Conservation (phyloP, 768 basidiomycete species). For the Strobilomyces echinocephalus region DNA sequence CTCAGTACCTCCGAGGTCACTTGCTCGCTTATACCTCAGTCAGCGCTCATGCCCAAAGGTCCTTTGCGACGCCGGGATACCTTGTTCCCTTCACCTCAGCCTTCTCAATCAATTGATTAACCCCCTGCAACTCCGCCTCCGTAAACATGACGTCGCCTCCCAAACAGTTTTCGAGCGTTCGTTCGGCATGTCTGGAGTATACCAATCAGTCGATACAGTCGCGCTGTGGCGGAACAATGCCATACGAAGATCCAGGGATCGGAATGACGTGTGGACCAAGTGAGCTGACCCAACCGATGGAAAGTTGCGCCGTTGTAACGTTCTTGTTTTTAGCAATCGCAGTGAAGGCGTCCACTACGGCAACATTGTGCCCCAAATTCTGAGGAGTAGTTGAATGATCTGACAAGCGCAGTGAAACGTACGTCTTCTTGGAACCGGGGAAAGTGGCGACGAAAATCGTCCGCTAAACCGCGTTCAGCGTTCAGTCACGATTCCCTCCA, state of each 20-base stretch:
- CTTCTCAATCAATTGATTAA: slow-evolving; percentile 34
- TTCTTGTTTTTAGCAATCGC: slow-evolving; percentile 40
- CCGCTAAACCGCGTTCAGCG: slow-evolving; percentile 27
- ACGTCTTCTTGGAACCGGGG: slow-evolving; percentile 44
- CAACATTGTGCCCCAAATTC: slow-evolving; percentile 39
- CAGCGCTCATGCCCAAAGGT: slow-evolving; percentile 32
- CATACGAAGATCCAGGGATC: slow-evolving; percentile 45
- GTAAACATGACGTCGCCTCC: slow-evolving; percentile 41
- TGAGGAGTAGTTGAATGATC: slow-evolving; percentile 11
- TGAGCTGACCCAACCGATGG: slow-evolving; percentile 40
- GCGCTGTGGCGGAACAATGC: not conserved
- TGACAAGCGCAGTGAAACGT: slow-evolving; percentile 6
- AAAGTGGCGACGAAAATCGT: slow-evolving; percentile 33
- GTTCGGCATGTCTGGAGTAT: slow-evolving; percentile 26
- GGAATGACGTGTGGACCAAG: slow-evolving; percentile 44
- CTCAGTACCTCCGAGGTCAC: not conserved
- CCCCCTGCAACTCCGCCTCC: slow-evolving; percentile 36
- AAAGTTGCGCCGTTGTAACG: slow-evolving; percentile 39
- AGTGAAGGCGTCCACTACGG: slow-evolving; percentile 39
- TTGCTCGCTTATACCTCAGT: not conserved
- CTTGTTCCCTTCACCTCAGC: slow-evolving; percentile 38
- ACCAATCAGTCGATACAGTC: not conserved
- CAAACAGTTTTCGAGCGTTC: slow-evolving; percentile 43
- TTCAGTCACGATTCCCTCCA: not conserved
- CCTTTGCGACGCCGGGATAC: slow-evolving; percentile 25